These are phyloP conservation scores for Cucumis hystrix DNA, from an alignment of 306 rosid species.

Conservation along the genomic window DNA sequence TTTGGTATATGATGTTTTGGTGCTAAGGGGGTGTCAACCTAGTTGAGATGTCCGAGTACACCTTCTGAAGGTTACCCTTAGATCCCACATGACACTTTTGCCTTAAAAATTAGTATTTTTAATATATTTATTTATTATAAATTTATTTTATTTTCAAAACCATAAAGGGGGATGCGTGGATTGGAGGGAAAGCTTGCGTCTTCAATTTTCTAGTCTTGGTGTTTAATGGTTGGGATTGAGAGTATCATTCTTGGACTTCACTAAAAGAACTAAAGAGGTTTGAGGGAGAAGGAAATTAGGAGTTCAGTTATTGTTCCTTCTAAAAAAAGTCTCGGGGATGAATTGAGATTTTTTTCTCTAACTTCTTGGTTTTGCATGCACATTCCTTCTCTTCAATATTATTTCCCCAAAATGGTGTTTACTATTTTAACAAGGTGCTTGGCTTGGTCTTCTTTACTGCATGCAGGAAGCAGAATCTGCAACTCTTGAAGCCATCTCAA, in stretches of 20 bases:
- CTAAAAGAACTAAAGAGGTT: background rate
- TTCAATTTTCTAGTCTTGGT: background rate
- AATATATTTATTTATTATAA: too few relatives aligned
- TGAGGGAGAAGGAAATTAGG: background rate
- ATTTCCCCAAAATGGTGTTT: background rate
- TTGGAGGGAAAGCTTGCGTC: background rate
- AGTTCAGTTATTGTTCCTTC: background rate
- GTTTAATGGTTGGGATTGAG: background rate
- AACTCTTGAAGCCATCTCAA: constrained; percentile 88
- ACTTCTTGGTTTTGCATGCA: background rate
- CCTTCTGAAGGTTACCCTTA: background rate
- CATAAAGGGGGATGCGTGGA: background rate
- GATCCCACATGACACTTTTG: background rate
- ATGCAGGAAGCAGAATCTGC: constrained; percentile 89
- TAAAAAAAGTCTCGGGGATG: background rate
- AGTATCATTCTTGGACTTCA: background rate
- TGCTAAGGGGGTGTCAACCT: too few relatives aligned
- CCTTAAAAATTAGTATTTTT: background rate
- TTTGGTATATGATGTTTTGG: too few relatives aligned
- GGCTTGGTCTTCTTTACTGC: constrained; percentile 3
- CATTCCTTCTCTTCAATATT: background rate
- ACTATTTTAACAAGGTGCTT: background rate
- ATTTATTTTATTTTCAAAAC: background rate
- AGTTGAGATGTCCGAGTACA: too few relatives aligned
- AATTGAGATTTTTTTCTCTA: background rate